phyloP scores from a whole-genome alignment of 2,329 filamentous ascomycete genomes.

The Fusarium circinatum region DNA sequence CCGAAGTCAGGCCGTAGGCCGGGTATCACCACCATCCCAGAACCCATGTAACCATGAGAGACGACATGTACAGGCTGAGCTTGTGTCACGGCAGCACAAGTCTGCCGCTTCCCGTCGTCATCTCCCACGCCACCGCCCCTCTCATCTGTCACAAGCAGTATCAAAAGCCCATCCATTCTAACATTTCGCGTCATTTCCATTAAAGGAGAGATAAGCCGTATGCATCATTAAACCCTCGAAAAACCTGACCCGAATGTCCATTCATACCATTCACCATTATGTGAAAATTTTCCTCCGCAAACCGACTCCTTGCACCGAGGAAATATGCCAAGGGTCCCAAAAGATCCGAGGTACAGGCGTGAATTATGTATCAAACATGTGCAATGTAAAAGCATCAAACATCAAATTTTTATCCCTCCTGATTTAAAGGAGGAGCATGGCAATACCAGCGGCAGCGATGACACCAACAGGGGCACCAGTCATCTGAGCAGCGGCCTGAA shows the following conservation, averaged over 20 bases:
- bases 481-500: slow-evolving; percentile 49
- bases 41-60: slow-evolving; percentile 29
- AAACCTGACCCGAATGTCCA: slow-evolving; percentile 46
- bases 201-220: slow-evolving; percentile 50
- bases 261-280: slow-evolving; percentile 43
- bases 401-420: slow-evolving; percentile 16
- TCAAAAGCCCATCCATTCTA: slow-evolving; percentile 40
- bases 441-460: slow-evolving; percentile 61
- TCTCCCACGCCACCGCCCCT: slow-evolving; percentile 20
- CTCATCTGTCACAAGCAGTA: slow-evolving; percentile 23
- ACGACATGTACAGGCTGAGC: background rate
- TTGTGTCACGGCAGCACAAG: slow-evolving; percentile 12
- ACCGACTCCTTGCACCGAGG: slow-evolving; percentile 35
- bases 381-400: slow-evolving; percentile 47
- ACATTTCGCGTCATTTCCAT: slow-evolving; percentile 47
- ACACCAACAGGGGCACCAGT: slow-evolving; percentile 59
- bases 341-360: slow-evolving; percentile 48
- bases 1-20: slow-evolving; percentile 37
- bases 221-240: slow-evolving; percentile 48
- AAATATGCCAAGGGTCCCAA: slow-evolving; percentile 42
- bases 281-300: slow-evolving; percentile 42
- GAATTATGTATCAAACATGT: slow-evolving; percentile 58
- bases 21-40: slow-evolving; percentile 41
- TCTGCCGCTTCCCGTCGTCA: slow-evolving; percentile 18
- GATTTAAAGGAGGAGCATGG: slow-evolving; percentile 59